Evolutionary conservation across 176 grass and related monocot species (phyloP), one percentile per base, ranked within the genome.

Genomic region (Rhipidocladum racemiflorum): DNA sequence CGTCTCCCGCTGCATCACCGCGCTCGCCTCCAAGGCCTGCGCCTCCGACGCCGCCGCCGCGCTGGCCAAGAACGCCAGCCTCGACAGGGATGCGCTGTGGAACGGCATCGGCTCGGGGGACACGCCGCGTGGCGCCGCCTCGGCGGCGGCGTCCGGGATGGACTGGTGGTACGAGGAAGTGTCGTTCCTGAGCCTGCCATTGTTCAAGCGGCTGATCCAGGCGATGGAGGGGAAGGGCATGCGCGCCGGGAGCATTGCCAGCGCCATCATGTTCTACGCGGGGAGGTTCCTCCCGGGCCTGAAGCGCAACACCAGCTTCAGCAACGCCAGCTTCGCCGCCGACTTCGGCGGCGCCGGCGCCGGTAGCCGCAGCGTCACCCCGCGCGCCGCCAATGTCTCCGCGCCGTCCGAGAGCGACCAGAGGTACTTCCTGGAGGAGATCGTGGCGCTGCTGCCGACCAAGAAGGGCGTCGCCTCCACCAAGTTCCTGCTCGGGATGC

Each of bases 381-480:
- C 91, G 16, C 80, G 81, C 6, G 61, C 82, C 34, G 79, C 85
- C 23, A 82, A 34, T 63, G 82, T 91, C 57, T 81, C 89, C 3
- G 79, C 85, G 40, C 49, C 86, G 38, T 97, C 87, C 7, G 87
- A 89, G 60, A 78, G 80, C 39, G 94, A 97, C 81, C 87, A 94
- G 85, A 91, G 87, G 80, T 78, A 90, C 81, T 94, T 97, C 71
- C 85, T 97, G 70, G 94, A 97, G 87, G 94, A 97, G 90, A 97
- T 92, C 65, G 91, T 97, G 61, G 82, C 83, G 42, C 88, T 97
- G 79, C 86, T 97, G 60, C 94, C 94, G 7, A 51, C 81, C 9
- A 89, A 92, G 70, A 97, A 94, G 81, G 91, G 91, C 54, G 94
- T 92, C 24, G 79, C 87, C 10, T 87, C 91, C 38, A 97, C 91